These are phyloP conservation scores for Nitzschia inconspicua DNA, from an alignment of 108 stramenopile genomes.

Conservation along the genomic window DNA sequence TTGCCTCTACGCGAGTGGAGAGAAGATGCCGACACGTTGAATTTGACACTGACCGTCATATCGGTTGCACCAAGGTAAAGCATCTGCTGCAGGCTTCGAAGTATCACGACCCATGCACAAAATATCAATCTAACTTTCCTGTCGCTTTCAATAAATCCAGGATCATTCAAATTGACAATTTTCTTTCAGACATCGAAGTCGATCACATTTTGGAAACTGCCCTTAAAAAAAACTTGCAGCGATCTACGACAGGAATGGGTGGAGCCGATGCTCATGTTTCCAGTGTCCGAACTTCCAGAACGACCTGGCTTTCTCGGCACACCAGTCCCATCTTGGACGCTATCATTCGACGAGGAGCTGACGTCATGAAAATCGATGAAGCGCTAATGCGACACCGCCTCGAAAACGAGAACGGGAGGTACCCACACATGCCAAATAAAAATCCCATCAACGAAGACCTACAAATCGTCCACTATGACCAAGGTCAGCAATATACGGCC, in stretches of 20 bases:
- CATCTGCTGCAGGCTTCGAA: no score
- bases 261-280: slow-evolving; percentile 16
- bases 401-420: background rate
- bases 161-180: slow-evolving; percentile 56
- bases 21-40: slow-evolving; percentile 33
- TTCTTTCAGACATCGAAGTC: slow-evolving; percentile 57
- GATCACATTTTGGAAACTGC: slow-evolving; percentile 40
- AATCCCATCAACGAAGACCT: slow-evolving; percentile 35
- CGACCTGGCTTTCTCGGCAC: slow-evolving; percentile 40
- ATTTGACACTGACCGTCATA: slow-evolving; percentile 41
- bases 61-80: slow-evolving; percentile 44
- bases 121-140: no score
- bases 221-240: slow-evolving; percentile 33
- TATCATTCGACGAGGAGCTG: slow-evolving; percentile 46
- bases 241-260: slow-evolving; percentile 30
- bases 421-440: background rate
- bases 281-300: slow-evolving; percentile 38
- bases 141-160: no score
- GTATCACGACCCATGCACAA: no score
- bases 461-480: slow-evolving; percentile 49
- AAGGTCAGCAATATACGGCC: slow-evolving; percentile 41
- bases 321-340: slow-evolving; percentile 36
- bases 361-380: slow-evolving; percentile 43
- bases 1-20: slow-evolving; percentile 53
- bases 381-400: slow-evolving; percentile 37